Percentiles rank a stretch among this genome's conserved stretches.
Evolutionary conservation across 1,284 basidiomycete species (phyloP).

Genomic region (Coriolopsis trogii): DNA sequence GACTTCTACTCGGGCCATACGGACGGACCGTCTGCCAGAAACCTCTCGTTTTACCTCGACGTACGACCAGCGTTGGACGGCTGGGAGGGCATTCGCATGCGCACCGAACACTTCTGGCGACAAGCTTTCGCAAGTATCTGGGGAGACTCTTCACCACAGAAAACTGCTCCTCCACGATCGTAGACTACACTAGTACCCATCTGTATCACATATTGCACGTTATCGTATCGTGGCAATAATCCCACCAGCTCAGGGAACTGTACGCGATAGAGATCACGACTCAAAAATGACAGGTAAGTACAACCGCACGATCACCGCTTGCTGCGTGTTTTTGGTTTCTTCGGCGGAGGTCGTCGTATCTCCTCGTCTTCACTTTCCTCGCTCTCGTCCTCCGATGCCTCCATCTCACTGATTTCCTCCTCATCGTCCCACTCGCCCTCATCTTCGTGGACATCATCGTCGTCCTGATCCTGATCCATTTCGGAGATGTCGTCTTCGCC

Average conservation of each 20-base stretch:
- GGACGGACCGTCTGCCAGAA: conserved; percentile 42
- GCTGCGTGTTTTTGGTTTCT: conserved; percentile 40
- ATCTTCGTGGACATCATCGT: conserved; percentile 45
- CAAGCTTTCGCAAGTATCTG: conserved; percentile 41
- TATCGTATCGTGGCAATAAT: too few relatives aligned
- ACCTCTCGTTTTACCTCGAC: conserved; percentile 89
- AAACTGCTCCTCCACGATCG: conserved; percentile 23
- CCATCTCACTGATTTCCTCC: conserved; percentile 64
- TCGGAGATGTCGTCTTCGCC: conserved; percentile 40
- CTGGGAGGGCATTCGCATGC: conserved; percentile 88
- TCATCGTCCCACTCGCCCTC: conserved; percentile 64
- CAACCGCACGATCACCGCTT: conserved; percentile 38
- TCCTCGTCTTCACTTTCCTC: conserved; percentile 38
- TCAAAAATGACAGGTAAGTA: not conserved
- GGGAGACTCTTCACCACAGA: conserved; percentile 27
- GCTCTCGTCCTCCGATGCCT: conserved; percentile 38
- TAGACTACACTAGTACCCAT: not conserved
- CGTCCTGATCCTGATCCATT: conserved; percentile 40
- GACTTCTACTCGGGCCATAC: conserved; percentile 96
- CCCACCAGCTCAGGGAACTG: too few relatives aligned
- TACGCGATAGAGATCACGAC: not conserved
- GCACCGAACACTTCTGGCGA: conserved; percentile 53
- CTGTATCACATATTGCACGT: not conserved
- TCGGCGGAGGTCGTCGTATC: conserved; percentile 38
- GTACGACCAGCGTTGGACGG: conserved; percentile 92